These are phyloP conservation scores for Penicillium manginii DNA, from an alignment of 495 filamentous ascomycete genomes.

Conservation along the genomic window DNA sequence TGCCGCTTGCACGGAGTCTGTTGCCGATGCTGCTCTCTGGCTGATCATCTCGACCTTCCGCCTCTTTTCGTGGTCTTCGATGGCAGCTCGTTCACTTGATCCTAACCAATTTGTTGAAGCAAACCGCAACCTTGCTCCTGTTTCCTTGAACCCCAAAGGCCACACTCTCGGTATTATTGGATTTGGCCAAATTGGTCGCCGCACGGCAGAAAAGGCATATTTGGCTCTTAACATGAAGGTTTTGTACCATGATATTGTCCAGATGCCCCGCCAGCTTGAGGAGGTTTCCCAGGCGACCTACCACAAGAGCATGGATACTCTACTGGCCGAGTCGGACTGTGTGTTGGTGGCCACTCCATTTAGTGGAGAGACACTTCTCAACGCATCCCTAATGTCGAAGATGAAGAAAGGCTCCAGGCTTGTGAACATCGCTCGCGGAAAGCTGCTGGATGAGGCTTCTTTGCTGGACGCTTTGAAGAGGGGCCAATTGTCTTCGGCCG, in stretches of 20 bases:
- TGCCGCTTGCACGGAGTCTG: conserved; percentile 68
- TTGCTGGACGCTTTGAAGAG: conserved; percentile 64
- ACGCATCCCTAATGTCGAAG: conserved; percentile 47
- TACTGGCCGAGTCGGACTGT: conserved; percentile 64
- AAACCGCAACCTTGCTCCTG: conserved; percentile 58
- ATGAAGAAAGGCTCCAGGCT: conserved; percentile 63
- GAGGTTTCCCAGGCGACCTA: conserved; percentile 48
- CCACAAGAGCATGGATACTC: conserved; percentile 50
- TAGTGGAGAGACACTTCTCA: conserved; percentile 60
- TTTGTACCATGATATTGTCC: conserved; percentile 66
- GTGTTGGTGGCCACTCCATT: conserved; percentile 70
- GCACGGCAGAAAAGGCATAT: conserved; percentile 65
- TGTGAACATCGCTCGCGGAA: conserved; percentile 75
- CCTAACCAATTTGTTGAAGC: conserved; percentile 55
- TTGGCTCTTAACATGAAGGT: conserved; percentile 68
- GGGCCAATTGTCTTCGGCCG: conserved; percentile 55
- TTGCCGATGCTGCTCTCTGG: conserved; percentile 61
- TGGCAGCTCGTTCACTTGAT: conserved; percentile 39
- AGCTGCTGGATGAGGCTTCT: conserved; percentile 70
- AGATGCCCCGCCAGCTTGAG: conserved; percentile 48
- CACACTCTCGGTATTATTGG: conserved; percentile 64
- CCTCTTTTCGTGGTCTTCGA: conserved; percentile 62
- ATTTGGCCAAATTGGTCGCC: conserved; percentile 69
- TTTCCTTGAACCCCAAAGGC: conserved; percentile 54
- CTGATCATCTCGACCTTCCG: conserved; percentile 70